Evolutionary conservation across 1,284 basidiomycete species (phyloP).

Genomic region (Hypsizygus ulmarius): DNA sequence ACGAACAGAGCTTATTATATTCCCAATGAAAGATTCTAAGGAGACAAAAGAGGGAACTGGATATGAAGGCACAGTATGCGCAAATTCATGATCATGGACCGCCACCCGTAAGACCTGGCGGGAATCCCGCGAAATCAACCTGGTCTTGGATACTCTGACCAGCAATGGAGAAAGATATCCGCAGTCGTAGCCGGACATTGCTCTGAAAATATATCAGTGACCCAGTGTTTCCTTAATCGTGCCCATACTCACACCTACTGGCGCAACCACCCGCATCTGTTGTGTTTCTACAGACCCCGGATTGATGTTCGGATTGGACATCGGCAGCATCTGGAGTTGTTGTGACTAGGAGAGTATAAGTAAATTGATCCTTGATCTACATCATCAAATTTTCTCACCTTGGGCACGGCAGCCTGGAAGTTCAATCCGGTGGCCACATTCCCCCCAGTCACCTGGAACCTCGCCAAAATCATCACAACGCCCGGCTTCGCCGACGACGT

Average conservation of each 20-base stretch:
- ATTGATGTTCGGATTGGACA: slow-evolving; percentile 81
- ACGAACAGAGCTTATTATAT: slow-evolving; percentile 6
- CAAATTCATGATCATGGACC: slow-evolving; percentile 23
- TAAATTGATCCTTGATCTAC: background rate
- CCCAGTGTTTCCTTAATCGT: background rate
- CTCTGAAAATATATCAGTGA: slow-evolving; percentile 47
- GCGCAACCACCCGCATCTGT: slow-evolving; percentile 90
- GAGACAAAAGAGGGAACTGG: background rate
- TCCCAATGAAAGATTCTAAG: background rate
- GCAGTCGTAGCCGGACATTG: slow-evolving; percentile 79
- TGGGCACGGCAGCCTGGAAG: slow-evolving; percentile 98
- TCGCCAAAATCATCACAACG: slow-evolving; percentile 86
- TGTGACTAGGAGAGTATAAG: slow-evolving; percentile 65
- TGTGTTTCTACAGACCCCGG: slow-evolving; percentile 89
- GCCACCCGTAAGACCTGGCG: slow-evolving; percentile 67
- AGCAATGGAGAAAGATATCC: slow-evolving; percentile 73
- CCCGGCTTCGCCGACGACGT: slow-evolving; percentile 78
- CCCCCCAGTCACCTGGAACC: slow-evolving; percentile 73
- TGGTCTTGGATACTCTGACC: slow-evolving; percentile 85
- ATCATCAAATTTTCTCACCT: slow-evolving; percentile 49
- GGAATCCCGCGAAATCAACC: slow-evolving; percentile 92
- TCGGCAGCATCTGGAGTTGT: slow-evolving; percentile 97
- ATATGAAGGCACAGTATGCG: background rate
- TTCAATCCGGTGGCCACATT: slow-evolving; percentile 63
- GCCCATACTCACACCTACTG: slow-evolving; percentile 69